phyloP scores from a whole-genome alignment of 2,329 filamentous ascomycete species.

The Beauveria scarabaeidicola region DNA sequence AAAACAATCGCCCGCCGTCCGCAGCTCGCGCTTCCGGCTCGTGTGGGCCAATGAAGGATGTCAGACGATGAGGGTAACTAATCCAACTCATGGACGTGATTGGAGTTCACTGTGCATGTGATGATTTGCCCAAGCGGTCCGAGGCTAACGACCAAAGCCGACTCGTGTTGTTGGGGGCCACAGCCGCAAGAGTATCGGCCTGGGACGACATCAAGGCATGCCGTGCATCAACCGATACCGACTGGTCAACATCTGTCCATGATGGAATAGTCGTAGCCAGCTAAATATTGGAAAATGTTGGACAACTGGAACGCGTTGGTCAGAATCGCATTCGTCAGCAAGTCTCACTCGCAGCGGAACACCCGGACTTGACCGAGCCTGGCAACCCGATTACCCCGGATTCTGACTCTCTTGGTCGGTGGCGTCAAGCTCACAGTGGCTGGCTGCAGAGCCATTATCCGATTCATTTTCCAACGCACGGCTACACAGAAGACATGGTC shows the following conservation, averaged over 20 bases:
- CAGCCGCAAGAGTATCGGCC: background rate
- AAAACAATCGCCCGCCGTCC: background rate
- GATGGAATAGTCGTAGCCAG: background rate
- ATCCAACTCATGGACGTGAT: background rate
- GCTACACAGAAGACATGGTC: background rate
- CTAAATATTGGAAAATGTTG: background rate
- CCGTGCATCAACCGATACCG: background rate
- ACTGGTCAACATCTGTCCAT: background rate
- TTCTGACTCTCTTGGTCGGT: background rate
- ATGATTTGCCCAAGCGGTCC: background rate
- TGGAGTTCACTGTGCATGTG: background rate
- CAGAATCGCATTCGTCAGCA: background rate
- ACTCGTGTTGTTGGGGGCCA: background rate
- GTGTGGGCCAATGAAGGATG: too few species aligned
- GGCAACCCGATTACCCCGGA: background rate
- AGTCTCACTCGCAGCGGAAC: background rate
- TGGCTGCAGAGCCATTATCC: background rate
- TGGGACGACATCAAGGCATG: background rate
- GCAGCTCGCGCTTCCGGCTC: background rate
- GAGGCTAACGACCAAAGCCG: background rate
- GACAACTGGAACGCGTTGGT: too few species aligned
- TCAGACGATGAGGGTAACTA: too few species aligned
- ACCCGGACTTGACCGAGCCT: background rate
- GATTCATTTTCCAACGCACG: too few species aligned
- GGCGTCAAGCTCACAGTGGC: background rate